These are phyloP conservation scores for Tolypocladium nubicola DNA, from an alignment of 2,329 filamentous ascomycete species.

Conservation along the genomic window DNA sequence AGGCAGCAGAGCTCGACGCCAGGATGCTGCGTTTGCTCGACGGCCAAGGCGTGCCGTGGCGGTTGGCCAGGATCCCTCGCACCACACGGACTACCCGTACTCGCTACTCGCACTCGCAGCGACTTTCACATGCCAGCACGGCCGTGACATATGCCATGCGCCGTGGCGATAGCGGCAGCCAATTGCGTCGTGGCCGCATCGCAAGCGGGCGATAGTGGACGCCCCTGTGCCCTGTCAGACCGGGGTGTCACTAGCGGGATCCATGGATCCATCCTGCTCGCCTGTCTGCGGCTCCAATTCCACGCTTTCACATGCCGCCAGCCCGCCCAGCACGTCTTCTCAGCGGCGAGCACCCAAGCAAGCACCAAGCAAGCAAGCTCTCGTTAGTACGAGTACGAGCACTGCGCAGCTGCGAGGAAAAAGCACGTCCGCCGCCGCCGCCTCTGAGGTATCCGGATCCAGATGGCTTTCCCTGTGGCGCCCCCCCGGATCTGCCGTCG, in stretches of 20 bases:
- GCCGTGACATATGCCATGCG: not conserved
- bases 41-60: not conserved
- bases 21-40: not conserved
- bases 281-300: not conserved
- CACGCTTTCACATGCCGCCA: not conserved
- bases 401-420: not conserved
- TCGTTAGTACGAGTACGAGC: too few species aligned
- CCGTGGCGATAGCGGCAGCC: not conserved
- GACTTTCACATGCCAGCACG: not conserved
- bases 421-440: not conserved
- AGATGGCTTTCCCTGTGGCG: not conserved
- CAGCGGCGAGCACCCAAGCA: too few species aligned
- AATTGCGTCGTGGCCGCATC: not conserved
- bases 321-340: not conserved
- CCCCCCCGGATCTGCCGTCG: not conserved
- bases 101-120: not conserved
- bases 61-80: not conserved
- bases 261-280: not conserved
- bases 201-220: not conserved
- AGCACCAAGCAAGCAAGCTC: too few species aligned
- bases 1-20: too few species aligned
- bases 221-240: not conserved
- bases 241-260: not conserved
- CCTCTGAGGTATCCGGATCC: not conserved
- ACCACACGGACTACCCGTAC: too few species aligned